A percentile compares a stretch with the other conserved stretches of the same genome.
Conservation (phyloP, 2,329 filamentous ascomycete species). For the Hymenoscyphus linearis region DNA sequence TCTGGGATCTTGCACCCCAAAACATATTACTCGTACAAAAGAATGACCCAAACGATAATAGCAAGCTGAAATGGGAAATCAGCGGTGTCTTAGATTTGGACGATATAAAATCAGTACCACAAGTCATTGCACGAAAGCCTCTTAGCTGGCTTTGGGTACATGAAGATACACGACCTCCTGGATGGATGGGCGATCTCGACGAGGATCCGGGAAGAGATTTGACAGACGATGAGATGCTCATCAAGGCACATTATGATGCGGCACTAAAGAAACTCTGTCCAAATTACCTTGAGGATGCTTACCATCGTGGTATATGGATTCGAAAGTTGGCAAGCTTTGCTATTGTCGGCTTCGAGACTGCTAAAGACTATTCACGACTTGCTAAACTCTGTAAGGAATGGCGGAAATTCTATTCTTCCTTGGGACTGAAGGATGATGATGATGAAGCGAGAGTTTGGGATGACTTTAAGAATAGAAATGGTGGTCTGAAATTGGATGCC, state of each 20-base stretch:
- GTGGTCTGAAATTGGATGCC: no score
- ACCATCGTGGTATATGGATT: conserved; percentile 17
- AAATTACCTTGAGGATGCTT: conserved; percentile 19
- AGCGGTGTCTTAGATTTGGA: conserved; percentile 23
- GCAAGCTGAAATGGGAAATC: conserved; percentile 13
- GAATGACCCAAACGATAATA: no score
- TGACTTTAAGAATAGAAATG: no score
- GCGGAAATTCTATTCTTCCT: conserved; percentile 11
- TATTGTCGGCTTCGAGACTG: conserved; percentile 2
- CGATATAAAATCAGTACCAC: conserved; percentile 12
- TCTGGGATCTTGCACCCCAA: conserved; percentile 18
- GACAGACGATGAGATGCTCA: conserved; percentile 14
- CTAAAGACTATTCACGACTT: neutral
- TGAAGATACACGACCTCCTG: conserved; percentile 6
- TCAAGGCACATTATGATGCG: conserved; percentile 21
- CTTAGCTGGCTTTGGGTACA: conserved; percentile 18
- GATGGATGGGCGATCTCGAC: conserved; percentile 11
- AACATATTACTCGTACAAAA: conserved; percentile 16
- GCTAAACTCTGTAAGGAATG: conserved; percentile 10
- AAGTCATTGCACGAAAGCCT: conserved; percentile 12
- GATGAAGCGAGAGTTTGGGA: no score
- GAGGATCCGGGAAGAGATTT: conserved; percentile 5
- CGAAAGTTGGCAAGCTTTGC: conserved; percentile 16
- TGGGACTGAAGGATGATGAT: no score
- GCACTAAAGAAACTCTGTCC: conserved; percentile 8